A percentile compares a stretch with the other conserved stretches of the same genome.
phyloP scores from a whole-genome alignment of 2,329 filamentous ascomycete species.

The Pseudogymnoascus sp. region DNA sequence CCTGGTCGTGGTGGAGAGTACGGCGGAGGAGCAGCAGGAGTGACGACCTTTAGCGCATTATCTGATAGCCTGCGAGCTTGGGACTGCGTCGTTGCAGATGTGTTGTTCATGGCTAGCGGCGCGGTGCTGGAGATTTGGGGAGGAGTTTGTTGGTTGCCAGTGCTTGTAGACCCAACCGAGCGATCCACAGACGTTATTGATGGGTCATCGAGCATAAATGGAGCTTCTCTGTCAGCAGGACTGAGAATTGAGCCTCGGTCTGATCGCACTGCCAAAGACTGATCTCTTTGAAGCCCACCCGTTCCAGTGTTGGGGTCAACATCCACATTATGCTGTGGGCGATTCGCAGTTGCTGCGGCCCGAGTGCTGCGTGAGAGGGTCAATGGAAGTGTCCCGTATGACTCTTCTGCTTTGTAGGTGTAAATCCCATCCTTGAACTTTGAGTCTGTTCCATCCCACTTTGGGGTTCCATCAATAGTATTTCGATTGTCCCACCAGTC shows the following conservation, averaged over 20 bases:
- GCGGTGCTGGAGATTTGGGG: neutral
- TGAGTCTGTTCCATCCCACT: conserved; percentile 12
- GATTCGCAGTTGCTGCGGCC: neutral
- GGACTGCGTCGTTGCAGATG: neutral
- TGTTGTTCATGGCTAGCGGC: neutral
- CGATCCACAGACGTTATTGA: neutral
- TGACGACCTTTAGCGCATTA: neutral
- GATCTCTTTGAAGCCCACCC: neutral
- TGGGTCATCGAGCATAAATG: conserved; percentile 12
- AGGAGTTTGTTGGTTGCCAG: neutral
- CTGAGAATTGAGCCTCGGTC: neutral
- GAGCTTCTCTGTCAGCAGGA: conserved; percentile 16
- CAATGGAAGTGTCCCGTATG: neutral
- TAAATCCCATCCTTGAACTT: neutral
- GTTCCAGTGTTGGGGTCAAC: neutral
- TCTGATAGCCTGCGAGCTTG: neutral
- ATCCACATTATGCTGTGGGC: neutral
- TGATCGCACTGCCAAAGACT: neutral
- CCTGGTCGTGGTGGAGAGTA: conserved; percentile 24
- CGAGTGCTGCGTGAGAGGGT: conserved; percentile 3
- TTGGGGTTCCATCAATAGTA: conserved; percentile 14
- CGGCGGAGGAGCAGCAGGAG: conserved; percentile 22
- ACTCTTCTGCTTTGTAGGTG: conserved; percentile 4
- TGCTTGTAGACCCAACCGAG: neutral
- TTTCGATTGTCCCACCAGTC: conserved; percentile 33